Percentiles rank a stretch among this genome's conserved stretches.
Evolutionary conservation across 2,329 filamentous ascomycete genomes (phyloP).

Genomic region (Paecilomyces sp.): DNA sequence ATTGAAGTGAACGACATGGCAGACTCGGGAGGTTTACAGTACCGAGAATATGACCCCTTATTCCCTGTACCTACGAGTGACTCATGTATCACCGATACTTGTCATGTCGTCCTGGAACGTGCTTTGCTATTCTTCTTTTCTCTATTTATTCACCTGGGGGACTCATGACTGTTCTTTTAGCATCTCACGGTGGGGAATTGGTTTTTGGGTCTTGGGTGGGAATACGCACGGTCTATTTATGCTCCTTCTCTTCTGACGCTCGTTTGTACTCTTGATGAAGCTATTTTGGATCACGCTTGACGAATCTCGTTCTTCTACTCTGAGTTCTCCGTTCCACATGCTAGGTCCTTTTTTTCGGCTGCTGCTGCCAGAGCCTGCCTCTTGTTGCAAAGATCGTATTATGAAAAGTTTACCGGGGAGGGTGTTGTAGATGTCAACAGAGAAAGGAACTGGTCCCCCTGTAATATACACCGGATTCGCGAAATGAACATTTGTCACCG

Average conservation of each 20-base stretch:
- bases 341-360: not conserved
- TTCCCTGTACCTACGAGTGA: not conserved
- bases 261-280: not conserved
- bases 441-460: not conserved
- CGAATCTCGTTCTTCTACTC: not conserved
- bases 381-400: not conserved
- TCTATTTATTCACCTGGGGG: not conserved
- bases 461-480: not conserved
- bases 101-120: not conserved
- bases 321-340: not conserved
- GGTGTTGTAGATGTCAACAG: not conserved
- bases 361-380: not conserved
- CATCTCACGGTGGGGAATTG: not conserved
- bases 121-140: not conserved
- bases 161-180: not conserved
- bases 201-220: conserved; percentile 1
- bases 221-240: conserved; percentile 1
- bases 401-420: not conserved
- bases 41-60: not conserved
- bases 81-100: not conserved
- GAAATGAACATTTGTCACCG: not conserved
- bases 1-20: not conserved
- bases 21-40: not conserved
- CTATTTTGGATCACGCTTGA: not conserved
- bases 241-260: not conserved